A percentile compares a stretch with the other conserved stretches of the same genome.
phyloP scores from a whole-genome alignment of 768 basidiomycete species.

The Brasilioporus rufonigricans region DNA sequence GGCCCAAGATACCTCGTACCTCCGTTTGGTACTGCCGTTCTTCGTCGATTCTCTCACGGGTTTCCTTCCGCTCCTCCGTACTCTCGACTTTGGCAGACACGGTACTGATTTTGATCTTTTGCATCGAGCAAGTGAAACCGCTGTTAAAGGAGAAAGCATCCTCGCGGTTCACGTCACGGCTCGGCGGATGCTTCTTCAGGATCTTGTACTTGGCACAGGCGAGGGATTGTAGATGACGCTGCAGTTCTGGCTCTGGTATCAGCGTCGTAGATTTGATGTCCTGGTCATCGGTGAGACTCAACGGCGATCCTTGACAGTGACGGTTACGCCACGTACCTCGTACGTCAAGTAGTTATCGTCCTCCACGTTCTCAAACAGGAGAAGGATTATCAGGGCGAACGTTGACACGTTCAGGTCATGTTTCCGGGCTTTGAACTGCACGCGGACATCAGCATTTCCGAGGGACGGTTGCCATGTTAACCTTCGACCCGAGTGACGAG shows the following conservation, averaged over 20 bases:
- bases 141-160: slow-evolving; percentile 92
- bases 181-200: slow-evolving; percentile 85
- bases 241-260: slow-evolving; percentile 75
- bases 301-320: not conserved
- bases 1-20: slow-evolving; percentile 41
- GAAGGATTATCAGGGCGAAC: slow-evolving; percentile 79
- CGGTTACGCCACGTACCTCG: slow-evolving; percentile 44
- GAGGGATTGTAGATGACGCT: slow-evolving; percentile 92
- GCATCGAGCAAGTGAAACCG: slow-evolving; percentile 75
- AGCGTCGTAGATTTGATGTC: slow-evolving; percentile 77
- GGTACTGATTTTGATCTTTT: slow-evolving; percentile 91
- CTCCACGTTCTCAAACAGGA: slow-evolving; percentile 75
- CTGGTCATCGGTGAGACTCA: slow-evolving; percentile 40
- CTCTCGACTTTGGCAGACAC: slow-evolving; percentile 86
- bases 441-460: slow-evolving; percentile 87
- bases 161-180: slow-evolving; percentile 70
- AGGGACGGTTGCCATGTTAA: slow-evolving; percentile 90
- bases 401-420: slow-evolving; percentile 96
- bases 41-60: slow-evolving; percentile 86
- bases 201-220: slow-evolving; percentile 95
- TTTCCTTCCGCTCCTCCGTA: slow-evolving; percentile 85
- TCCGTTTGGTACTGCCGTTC: slow-evolving; percentile 88
- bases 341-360: slow-evolving; percentile 76
- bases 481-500: slow-evolving; percentile 83
- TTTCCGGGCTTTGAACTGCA: slow-evolving; percentile 70